Percentiles rank a stretch among this genome's conserved stretches.
These are phyloP conservation scores for Antrodiella citrinella DNA, from an alignment of 768 basidiomycete species.

Conservation along the genomic window DNA sequence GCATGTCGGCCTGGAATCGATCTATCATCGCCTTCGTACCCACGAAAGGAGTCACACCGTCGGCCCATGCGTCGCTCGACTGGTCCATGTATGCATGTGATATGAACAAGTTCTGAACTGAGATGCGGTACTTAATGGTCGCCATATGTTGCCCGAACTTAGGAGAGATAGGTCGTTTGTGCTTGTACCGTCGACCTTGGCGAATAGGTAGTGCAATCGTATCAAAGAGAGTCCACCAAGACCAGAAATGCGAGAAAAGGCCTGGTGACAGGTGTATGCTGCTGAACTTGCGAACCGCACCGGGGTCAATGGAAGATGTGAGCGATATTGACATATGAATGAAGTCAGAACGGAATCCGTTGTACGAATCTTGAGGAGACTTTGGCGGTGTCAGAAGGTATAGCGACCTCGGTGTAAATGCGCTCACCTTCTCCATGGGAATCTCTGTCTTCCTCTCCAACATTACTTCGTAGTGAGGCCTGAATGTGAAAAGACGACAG, in stretches of 20 bases:
- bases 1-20: constrained; percentile 82
- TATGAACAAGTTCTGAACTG: constrained; percentile 69
- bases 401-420: too few species aligned
- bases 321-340: constrained; percentile 88
- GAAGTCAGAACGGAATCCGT: constrained; percentile 87
- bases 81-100: constrained; percentile 86
- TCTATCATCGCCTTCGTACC: constrained; percentile 82
- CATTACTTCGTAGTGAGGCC: constrained; percentile 70
- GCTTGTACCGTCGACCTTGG: constrained; percentile 77
- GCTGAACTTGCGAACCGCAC: constrained; percentile 36
- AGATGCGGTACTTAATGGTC: constrained; percentile 85
- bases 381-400: constrained; percentile 30
- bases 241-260: constrained; percentile 82
- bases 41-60: constrained; percentile 71
- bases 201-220: constrained; percentile 77
- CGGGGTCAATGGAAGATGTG: constrained; percentile 46
- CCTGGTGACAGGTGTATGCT: constrained; percentile 82
- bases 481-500: constrained; percentile 76
- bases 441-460: constrained; percentile 39
- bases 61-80: constrained; percentile 68
- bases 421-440: constrained; percentile 40
- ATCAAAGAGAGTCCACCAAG: constrained; percentile 88
- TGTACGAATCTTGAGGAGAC: constrained; percentile 61
- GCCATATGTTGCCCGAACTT: constrained; percentile 86
- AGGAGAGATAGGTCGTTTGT: constrained; percentile 57